These are phyloP conservation scores for Yamadazyma kitorensis DNA, from an alignment of 805 yeast species.

Conservation along the genomic window DNA sequence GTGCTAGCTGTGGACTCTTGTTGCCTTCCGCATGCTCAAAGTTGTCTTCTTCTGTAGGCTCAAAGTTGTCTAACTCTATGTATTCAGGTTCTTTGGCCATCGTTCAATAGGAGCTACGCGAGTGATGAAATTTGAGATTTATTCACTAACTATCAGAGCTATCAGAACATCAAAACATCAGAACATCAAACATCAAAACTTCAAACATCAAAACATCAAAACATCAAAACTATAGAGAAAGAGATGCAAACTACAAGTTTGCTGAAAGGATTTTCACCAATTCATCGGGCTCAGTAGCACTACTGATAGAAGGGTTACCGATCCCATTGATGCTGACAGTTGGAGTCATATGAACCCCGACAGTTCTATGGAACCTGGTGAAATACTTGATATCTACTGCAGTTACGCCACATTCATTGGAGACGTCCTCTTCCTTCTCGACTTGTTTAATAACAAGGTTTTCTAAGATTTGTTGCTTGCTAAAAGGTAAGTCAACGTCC, in stretches of 20 bases:
- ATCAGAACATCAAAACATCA: too few species aligned
- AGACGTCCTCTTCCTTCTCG: conserved; percentile 24
- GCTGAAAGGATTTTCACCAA: conserved; percentile 40
- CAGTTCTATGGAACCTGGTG: conserved; percentile 67
- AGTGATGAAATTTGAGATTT: background rate
- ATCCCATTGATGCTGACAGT: conserved; percentile 73
- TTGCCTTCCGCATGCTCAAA: background rate
- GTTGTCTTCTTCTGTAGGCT: background rate
- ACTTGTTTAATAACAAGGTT: conserved; percentile 35
- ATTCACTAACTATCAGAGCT: too few species aligned
- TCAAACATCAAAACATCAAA: too few species aligned
- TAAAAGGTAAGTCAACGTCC: conserved; percentile 26
- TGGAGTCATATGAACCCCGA: conserved; percentile 84
- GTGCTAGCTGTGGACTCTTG: background rate
- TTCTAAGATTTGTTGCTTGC: conserved; percentile 27
- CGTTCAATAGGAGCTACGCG: background rate
- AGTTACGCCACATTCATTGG: conserved; percentile 58
- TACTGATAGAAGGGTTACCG: conserved; percentile 52
- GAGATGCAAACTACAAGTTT: too few species aligned
- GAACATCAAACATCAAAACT: too few species aligned
- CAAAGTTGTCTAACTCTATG: conserved; percentile 8
- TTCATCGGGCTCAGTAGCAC: conserved; percentile 53
- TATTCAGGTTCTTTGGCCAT: conserved; percentile 8
- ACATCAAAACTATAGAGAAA: too few species aligned
- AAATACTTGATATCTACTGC: conserved; percentile 69